Conservation (phyloP, 495 filamentous ascomycete species). For the Neurospora sp. region DNA sequence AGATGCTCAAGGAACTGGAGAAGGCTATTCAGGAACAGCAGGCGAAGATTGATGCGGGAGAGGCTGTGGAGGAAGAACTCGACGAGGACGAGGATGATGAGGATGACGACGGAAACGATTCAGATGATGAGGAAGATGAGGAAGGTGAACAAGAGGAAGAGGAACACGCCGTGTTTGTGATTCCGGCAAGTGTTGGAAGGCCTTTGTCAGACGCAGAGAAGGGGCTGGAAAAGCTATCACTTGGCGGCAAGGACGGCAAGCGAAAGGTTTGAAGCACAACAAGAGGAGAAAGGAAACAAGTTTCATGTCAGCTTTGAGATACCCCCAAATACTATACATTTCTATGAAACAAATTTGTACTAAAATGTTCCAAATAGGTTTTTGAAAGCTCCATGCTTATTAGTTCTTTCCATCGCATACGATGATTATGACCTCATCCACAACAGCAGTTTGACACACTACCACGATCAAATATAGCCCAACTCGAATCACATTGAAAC, state of each 20-base stretch:
- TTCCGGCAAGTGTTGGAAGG: not conserved
- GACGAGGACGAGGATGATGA: constrained; percentile 11
- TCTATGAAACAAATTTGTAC: not conserved
- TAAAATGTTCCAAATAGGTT: not conserved
- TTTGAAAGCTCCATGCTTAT: not conserved
- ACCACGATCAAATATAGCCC: not conserved
- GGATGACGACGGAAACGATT: not conserved
- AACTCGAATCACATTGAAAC: not conserved
- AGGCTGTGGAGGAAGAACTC: constrained; percentile 18
- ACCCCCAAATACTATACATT: not conserved
- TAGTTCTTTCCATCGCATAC: not conserved
- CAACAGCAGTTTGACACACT: not conserved
- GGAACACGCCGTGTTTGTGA: not conserved
- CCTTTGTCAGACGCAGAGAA: not conserved
- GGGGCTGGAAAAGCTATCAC: not conserved
- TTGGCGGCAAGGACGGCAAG: not conserved
- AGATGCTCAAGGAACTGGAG: constrained; percentile 89
- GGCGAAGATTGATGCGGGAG: constrained; percentile 20
- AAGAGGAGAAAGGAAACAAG: not conserved
- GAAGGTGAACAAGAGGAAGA: not conserved
- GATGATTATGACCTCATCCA: not conserved
- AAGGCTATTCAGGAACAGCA: constrained; percentile 67
- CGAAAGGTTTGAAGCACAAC: not conserved
- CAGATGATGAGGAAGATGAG: not conserved
- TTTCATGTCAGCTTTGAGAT: not conserved